phyloP scores from a whole-genome alignment of 2,329 filamentous ascomycete species.

The Sporothrix curviconia region DNA sequence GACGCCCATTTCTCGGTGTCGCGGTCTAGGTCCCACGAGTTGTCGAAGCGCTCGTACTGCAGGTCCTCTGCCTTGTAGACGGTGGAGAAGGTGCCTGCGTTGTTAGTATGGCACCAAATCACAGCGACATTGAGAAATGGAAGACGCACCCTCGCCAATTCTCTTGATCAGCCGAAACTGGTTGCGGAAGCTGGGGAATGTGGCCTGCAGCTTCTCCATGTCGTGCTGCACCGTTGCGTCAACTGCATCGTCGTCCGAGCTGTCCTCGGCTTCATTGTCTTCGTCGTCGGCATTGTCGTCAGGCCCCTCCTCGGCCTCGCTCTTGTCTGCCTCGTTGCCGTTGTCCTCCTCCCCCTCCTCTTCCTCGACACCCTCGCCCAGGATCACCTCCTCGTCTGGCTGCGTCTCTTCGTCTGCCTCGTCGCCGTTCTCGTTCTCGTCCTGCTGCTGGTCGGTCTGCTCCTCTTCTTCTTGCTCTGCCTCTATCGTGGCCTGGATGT shows the following conservation, averaged over 20 bases:
- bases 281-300: conserved; percentile 29
- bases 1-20: conserved; percentile 61
- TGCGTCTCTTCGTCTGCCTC: conserved; percentile 26
- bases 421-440: conserved; percentile 40
- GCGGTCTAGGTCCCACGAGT: conserved; percentile 75
- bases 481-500: conserved; percentile 21
- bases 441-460: conserved; percentile 17
- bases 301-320: conserved; percentile 28
- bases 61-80: conserved; percentile 98
- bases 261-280: conserved; percentile 40
- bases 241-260: conserved; percentile 56
- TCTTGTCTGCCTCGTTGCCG: conserved; percentile 40
- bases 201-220: conserved; percentile 76
- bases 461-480: conserved; percentile 25
- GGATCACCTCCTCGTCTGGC: conserved; percentile 2
- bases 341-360: conserved; percentile 25
- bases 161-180: conserved; percentile 89
- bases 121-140: too few relatives aligned
- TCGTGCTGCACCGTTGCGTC: conserved; percentile 70
- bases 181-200: conserved; percentile 76
- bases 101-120: too few relatives aligned
- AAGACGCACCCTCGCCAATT: conserved; percentile 85
- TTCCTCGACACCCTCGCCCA: conserved; percentile 22
- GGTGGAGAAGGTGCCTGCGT: conserved; percentile 86
- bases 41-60: conserved; percentile 73